Percentiles rank a stretch among this genome's conserved stretches.
These are phyloP conservation scores for Maudiozyma saulgeensis DNA, from an alignment of 805 yeast species.

Conservation along the genomic window DNA sequence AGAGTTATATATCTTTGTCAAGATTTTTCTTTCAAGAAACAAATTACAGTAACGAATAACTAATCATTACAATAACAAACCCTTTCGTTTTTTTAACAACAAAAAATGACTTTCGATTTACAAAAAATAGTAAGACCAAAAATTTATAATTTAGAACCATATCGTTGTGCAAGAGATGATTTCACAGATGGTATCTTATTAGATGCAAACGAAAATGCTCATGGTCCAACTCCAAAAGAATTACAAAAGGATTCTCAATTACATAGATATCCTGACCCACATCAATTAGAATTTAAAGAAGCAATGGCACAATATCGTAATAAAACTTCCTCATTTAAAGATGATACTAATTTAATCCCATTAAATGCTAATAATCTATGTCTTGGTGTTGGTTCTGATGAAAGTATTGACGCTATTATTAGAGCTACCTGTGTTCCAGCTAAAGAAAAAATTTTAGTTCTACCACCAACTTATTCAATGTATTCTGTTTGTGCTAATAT, in stretches of 20 bases:
- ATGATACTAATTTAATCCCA: conserved; percentile 10
- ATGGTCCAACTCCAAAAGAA: conserved; percentile 65
- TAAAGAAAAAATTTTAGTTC: conserved; percentile 66
- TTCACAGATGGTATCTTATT: conserved; percentile 77
- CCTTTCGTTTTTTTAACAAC: not conserved
- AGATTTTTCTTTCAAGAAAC: no score
- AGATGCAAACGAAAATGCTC: conserved; percentile 95
- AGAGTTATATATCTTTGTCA: no score
- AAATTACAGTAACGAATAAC: not conserved
- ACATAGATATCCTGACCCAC: conserved; percentile 96
- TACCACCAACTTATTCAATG: conserved; percentile 98
- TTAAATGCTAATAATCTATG: conserved; percentile 64
- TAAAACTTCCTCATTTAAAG: conserved; percentile 14
- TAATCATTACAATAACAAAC: not conserved
- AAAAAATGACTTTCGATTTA: conserved; percentile 15
- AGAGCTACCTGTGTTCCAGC: conserved; percentile 80
- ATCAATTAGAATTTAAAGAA: conserved; percentile 67
- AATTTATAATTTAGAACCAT: conserved; percentile 74
- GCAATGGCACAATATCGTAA: conserved; percentile 68
- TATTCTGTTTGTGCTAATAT: conserved; percentile 83
- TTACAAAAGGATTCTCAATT: conserved; percentile 46
- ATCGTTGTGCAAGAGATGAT: conserved; percentile 95
- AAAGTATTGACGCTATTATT: conserved; percentile 80
- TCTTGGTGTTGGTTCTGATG: conserved; percentile 96
- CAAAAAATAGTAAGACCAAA: conserved; percentile 66